A percentile compares a stretch with the other conserved stretches of the same genome.
Evolutionary conservation across 2,329 filamentous ascomycete genomes (phyloP).

Genomic region (Pezicula radicicola): DNA sequence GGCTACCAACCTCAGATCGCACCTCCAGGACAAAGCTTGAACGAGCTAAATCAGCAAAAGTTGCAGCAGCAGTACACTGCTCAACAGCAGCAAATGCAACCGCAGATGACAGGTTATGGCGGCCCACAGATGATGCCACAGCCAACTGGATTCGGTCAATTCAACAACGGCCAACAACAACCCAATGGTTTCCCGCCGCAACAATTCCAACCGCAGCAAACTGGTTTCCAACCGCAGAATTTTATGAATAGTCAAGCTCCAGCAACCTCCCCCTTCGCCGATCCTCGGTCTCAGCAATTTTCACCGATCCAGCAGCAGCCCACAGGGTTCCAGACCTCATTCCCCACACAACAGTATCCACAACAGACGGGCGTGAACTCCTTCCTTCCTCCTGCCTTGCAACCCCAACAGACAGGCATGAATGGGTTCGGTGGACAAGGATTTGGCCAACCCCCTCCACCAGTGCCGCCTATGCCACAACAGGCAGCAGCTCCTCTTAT

Average conservation of each 20-base stretch:
- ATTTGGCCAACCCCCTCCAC: constrained; percentile 33
- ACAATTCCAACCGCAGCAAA: constrained; percentile 33
- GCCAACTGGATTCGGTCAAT: constrained; percentile 37
- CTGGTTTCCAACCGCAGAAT: constrained; percentile 47
- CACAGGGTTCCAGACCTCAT: constrained; percentile 44
- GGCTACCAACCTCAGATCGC: constrained; percentile 61
- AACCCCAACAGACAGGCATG: constrained; percentile 52
- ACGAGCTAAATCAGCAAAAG: constrained; percentile 66
- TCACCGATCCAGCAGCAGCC: constrained; percentile 47
- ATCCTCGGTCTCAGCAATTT: constrained; percentile 52
- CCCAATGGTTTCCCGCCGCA: constrained; percentile 37
- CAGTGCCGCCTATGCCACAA: constrained; percentile 47
- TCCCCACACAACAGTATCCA: constrained; percentile 32
- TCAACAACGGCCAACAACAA: constrained; percentile 28
- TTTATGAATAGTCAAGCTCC: constrained; percentile 42
- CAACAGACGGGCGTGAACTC: constrained; percentile 47
- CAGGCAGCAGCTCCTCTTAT: constrained; percentile 60
- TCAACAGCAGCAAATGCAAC: constrained; percentile 45
- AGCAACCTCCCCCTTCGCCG: constrained; percentile 44
- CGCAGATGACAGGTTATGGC: constrained; percentile 64
- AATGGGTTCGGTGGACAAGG: constrained; percentile 43
- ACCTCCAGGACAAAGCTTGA: constrained; percentile 72
- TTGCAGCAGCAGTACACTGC: constrained; percentile 57
- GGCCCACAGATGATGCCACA: constrained; percentile 34
- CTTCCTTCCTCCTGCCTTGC: constrained; percentile 55